Percentiles rank a stretch among this genome's conserved stretches.
phyloP scores from a whole-genome alignment of 495 filamentous ascomycete species.

The Tuber indicum region DNA sequence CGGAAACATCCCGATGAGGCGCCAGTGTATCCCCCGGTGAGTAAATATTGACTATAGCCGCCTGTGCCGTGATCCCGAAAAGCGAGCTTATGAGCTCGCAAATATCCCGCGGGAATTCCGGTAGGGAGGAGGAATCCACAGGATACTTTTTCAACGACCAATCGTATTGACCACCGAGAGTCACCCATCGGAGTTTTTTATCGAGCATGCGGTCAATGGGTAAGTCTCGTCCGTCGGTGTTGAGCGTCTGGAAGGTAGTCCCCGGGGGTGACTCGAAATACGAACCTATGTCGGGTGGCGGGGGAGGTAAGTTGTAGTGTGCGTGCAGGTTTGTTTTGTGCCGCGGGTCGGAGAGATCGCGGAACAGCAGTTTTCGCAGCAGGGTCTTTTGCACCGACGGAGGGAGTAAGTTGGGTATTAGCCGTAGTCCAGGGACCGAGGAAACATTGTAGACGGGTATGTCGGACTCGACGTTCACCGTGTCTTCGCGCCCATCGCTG shows the following conservation, averaged over 20 bases:
- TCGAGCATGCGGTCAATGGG: constrained; percentile 58
- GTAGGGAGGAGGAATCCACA: constrained; percentile 10
- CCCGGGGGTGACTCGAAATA: constrained; percentile 49
- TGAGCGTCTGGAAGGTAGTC: constrained; percentile 47
- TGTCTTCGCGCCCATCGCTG: neutral
- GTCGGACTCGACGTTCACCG: constrained; percentile 8
- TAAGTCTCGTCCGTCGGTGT: constrained; percentile 49
- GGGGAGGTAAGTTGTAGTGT: constrained; percentile 62
- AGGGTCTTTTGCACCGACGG: constrained; percentile 59
- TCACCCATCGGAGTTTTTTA: constrained; percentile 83
- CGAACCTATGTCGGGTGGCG: constrained; percentile 42
- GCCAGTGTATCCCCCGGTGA: constrained; percentile 79
- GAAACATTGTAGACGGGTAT: constrained; percentile 27
- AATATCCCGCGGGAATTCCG: constrained; percentile 64
- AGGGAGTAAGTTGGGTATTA: constrained; percentile 68
- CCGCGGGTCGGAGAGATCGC: constrained; percentile 64
- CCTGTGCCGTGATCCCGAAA: constrained; percentile 53
- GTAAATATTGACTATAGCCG: constrained; percentile 89
- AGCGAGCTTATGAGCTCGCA: constrained; percentile 51
- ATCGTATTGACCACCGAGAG: constrained; percentile 88
- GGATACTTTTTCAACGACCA: constrained; percentile 84
- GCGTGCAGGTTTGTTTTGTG: constrained; percentile 84
- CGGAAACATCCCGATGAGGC: constrained; percentile 84
- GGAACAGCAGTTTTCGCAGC: constrained; percentile 64
- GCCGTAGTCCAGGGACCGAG: constrained; percentile 49